Percentiles rank a stretch among this genome's conserved stretches.
Evolutionary conservation across 768 basidiomycete genomes (phyloP).

Genomic region (Gymnopilus junonius): DNA sequence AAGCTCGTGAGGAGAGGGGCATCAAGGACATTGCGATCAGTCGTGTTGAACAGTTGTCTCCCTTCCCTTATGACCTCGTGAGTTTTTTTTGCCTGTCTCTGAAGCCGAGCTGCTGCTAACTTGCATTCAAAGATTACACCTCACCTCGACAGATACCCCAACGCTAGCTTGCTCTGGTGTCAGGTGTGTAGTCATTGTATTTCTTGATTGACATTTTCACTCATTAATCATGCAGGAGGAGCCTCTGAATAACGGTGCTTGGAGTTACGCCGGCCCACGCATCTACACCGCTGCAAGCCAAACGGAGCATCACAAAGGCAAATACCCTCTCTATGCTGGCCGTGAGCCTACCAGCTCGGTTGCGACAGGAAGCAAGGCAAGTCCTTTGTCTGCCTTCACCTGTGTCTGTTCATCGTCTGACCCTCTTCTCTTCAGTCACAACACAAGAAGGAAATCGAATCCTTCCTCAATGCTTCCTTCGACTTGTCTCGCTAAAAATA

Average conservation of each 20-base stretch:
- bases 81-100: conserved; percentile 24
- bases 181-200: conserved; percentile 40
- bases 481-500: conserved; percentile 23
- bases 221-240: conserved; percentile 60
- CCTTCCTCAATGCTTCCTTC: conserved; percentile 70
- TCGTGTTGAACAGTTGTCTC: conserved; percentile 92
- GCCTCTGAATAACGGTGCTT: conserved; percentile 96
- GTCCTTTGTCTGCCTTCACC: conserved; percentile 17
- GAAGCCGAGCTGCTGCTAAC: not conserved
- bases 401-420: not conserved
- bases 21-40: conserved; percentile 95
- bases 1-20: conserved; percentile 89
- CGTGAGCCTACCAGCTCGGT: conserved; percentile 91
- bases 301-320: conserved; percentile 89
- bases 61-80: conserved; percentile 96
- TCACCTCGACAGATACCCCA: conserved; percentile 95
- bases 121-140: conserved; percentile 70
- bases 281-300: conserved; percentile 92
- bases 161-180: conserved; percentile 92
- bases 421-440: conserved; percentile 51
- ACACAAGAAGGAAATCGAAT: conserved; percentile 91
- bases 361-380: conserved; percentile 89
- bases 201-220: not conserved
- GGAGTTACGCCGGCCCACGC: conserved; percentile 94
- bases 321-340: conserved; percentile 91